phyloP scores from a whole-genome alignment of 768 basidiomycete species.

The Pleurotus citrinopileatus region DNA sequence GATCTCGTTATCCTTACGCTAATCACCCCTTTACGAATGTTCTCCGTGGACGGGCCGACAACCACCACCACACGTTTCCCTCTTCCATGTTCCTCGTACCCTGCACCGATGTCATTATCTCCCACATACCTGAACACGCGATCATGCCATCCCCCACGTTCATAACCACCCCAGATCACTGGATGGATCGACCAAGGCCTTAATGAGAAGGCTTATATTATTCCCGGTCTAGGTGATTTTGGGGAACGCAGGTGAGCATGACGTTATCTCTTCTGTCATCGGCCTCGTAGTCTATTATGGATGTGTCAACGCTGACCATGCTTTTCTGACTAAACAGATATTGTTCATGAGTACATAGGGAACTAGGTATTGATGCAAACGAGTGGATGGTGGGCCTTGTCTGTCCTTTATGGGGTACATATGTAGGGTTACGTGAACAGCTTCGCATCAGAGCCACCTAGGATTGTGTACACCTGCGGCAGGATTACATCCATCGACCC shows the following conservation, averaged over 20 bases:
- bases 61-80: neutral
- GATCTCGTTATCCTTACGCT: neutral
- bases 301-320: too few species aligned
- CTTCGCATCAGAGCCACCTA: too few species aligned
- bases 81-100: neutral
- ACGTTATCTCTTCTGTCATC: too few species aligned
- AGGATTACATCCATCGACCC: too few species aligned
- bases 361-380: too few species aligned
- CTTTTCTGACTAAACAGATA: too few species aligned
- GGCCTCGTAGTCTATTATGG: too few species aligned
- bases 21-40: neutral
- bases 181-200: slow-evolving; percentile 95
- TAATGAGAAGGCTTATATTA: slow-evolving; percentile 88
- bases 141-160: neutral
- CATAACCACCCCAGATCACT: slow-evolving; percentile 57
- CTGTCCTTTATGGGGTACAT: too few species aligned
- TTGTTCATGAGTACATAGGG: too few species aligned
- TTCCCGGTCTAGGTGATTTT: slow-evolving; percentile 97
- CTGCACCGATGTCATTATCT: neutral
- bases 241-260: slow-evolving; percentile 74
- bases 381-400: too few species aligned
- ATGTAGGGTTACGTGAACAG: too few species aligned
- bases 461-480: too few species aligned
- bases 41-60: neutral
- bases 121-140: neutral